These are phyloP conservation scores for Saprolegnia diclina DNA, from an alignment of 352 stramenopile species.

Conservation along the genomic window DNA sequence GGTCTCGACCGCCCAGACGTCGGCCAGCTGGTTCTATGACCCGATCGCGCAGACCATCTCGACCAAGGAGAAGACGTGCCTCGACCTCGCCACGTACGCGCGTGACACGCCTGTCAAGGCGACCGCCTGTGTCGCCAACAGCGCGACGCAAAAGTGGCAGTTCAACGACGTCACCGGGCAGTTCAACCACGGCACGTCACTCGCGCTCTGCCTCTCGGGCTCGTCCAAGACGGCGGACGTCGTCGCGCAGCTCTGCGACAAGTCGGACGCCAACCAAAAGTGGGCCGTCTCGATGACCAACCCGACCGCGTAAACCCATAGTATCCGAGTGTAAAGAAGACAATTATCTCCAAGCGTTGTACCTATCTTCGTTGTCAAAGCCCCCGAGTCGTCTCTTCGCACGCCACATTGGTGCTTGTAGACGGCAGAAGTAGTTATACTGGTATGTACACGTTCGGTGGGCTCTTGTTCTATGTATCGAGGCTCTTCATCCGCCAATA, in stretches of 20 bases:
- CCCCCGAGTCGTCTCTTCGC: background rate
- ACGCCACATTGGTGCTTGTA: too few species aligned
- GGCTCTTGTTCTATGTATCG: too few species aligned
- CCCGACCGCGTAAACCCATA: background rate
- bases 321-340: background rate
- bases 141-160: slow-evolving; percentile 61
- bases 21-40: slow-evolving; percentile 21
- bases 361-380: background rate
- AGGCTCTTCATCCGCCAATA: too few species aligned
- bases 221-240: slow-evolving; percentile 42
- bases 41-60: slow-evolving; percentile 10
- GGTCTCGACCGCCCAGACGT: slow-evolving; percentile 3
- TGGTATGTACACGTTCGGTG: too few species aligned
- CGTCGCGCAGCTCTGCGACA: slow-evolving; percentile 39
- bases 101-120: slow-evolving; percentile 39
- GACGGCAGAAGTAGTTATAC: too few species aligned
- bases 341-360: background rate
- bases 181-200: slow-evolving; percentile 41
- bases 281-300: slow-evolving; percentile 16
- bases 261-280: slow-evolving; percentile 13
- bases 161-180: slow-evolving; percentile 43
- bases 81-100: slow-evolving; percentile 19
- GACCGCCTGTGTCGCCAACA: slow-evolving; percentile 49
- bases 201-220: slow-evolving; percentile 50
- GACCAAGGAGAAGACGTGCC: slow-evolving; percentile 8